Percentiles rank a stretch among this genome's conserved stretches.
phyloP scores from a whole-genome alignment of 805 yeast species.

The Zygoascus flipseniorum region DNA sequence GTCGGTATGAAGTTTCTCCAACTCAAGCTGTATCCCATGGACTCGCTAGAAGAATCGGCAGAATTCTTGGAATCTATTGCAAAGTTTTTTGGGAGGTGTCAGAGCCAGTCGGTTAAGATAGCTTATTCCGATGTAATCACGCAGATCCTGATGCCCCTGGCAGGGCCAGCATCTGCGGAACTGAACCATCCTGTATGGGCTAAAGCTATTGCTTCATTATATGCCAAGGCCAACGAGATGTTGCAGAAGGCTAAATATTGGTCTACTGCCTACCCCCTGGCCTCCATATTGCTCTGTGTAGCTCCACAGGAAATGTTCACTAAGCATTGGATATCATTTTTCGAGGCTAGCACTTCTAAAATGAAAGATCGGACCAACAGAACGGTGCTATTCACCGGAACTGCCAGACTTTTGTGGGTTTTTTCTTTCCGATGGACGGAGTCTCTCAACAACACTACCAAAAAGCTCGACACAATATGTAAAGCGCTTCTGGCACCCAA shows the following conservation, averaged over 20 bases:
- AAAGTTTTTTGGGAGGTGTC: slow-evolving; percentile 65
- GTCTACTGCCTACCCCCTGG: slow-evolving; percentile 58
- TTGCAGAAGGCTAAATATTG: slow-evolving; percentile 35
- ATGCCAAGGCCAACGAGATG: slow-evolving; percentile 40
- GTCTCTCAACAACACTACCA: slow-evolving; percentile 77
- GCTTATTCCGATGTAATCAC: slow-evolving; percentile 84
- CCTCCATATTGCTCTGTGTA: slow-evolving; percentile 69
- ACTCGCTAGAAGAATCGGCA: slow-evolving; percentile 85
- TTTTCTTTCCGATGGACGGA: slow-evolving; percentile 81
- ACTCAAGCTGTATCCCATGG: slow-evolving; percentile 77
- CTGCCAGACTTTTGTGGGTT: slow-evolving; percentile 81
- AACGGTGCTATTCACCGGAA: slow-evolving; percentile 50
- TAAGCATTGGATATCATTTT: slow-evolving; percentile 57
- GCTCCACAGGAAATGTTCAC: slow-evolving; percentile 71
- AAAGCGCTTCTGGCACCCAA: slow-evolving; percentile 39
- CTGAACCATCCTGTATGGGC: slow-evolving; percentile 95
- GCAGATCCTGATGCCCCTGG: slow-evolving; percentile 68
- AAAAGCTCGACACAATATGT: slow-evolving; percentile 61
- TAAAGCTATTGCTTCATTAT: slow-evolving; percentile 61
- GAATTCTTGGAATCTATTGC: slow-evolving; percentile 80
- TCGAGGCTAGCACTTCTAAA: slow-evolving; percentile 54
- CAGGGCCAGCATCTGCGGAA: slow-evolving; percentile 84
- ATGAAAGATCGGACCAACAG: slow-evolving; percentile 53
- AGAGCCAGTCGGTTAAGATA: slow-evolving; percentile 52
- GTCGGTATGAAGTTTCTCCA: slow-evolving; percentile 87